Conservation (phyloP, 2,329 filamentous ascomycete species). For the Fusarium mundagurra region DNA sequence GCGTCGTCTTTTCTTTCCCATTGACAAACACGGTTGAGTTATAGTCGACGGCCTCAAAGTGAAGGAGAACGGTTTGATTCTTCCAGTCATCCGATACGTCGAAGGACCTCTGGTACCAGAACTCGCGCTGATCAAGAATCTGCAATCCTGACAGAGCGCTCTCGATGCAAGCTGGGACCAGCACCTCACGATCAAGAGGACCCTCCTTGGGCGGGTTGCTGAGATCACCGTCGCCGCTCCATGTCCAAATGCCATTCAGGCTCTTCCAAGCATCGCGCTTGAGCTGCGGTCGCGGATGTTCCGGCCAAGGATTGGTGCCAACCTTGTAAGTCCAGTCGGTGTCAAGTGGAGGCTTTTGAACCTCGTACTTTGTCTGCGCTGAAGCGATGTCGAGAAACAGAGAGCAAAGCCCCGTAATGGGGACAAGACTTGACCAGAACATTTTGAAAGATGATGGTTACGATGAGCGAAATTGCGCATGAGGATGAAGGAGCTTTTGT, state of each 20-base stretch:
- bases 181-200: slow-evolving; percentile 47
- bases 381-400: neutral
- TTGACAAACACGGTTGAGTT: slow-evolving; percentile 28
- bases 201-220: slow-evolving; percentile 2
- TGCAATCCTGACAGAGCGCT: slow-evolving; percentile 61
- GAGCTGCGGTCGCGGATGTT: slow-evolving; percentile 67
- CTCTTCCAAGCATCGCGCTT: slow-evolving; percentile 63
- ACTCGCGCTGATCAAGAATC: slow-evolving; percentile 52
- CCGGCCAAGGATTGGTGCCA: slow-evolving; percentile 64
- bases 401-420: neutral
- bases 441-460: neutral
- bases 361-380: slow-evolving; percentile 46
- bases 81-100: slow-evolving; percentile 12
- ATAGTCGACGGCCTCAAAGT: slow-evolving; percentile 31
- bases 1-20: slow-evolving; percentile 14
- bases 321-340: slow-evolving; percentile 64
- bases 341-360: slow-evolving; percentile 55
- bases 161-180: slow-evolving; percentile 56
- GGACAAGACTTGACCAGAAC: neutral
- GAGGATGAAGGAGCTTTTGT: neutral
- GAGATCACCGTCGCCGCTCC: slow-evolving; percentile 46
- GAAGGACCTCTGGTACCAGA: slow-evolving; percentile 57
- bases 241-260: slow-evolving; percentile 69
- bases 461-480: neutral
- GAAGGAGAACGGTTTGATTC: slow-evolving; percentile 1